Percentiles rank a stretch among this genome's conserved stretches.
phyloP scores from a whole-genome alignment of 1,284 basidiomycete species.

The Ustilago curta region DNA sequence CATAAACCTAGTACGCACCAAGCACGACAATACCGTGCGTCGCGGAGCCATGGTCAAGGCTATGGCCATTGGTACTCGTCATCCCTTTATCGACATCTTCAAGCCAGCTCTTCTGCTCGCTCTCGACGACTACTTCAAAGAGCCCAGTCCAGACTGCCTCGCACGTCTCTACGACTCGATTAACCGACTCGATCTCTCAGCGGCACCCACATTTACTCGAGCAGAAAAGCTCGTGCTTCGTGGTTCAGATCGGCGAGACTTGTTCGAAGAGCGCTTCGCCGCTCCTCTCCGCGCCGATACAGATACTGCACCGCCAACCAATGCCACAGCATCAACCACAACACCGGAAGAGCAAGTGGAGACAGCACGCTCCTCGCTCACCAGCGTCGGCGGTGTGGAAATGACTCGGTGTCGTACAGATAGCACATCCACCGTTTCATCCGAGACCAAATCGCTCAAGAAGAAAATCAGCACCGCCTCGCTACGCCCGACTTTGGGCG shows the following conservation, averaged over 20 bases:
- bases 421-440: slow-evolving; percentile 43
- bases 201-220: slow-evolving; percentile 80
- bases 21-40: slow-evolving; percentile 87
- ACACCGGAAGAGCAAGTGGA: slow-evolving; percentile 17
- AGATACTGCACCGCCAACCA: background rate
- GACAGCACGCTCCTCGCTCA: slow-evolving; percentile 18
- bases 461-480: slow-evolving; percentile 47
- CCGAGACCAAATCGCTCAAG: slow-evolving; percentile 43
- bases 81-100: slow-evolving; percentile 97
- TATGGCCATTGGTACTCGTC: slow-evolving; percentile 91
- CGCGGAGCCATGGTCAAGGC: slow-evolving; percentile 95
- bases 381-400: slow-evolving; percentile 6
- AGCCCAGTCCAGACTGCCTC: slow-evolving; percentile 87
- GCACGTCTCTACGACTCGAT: slow-evolving; percentile 89
- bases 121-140: slow-evolving; percentile 91
- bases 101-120: slow-evolving; percentile 96
- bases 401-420: slow-evolving; percentile 32
- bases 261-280: slow-evolving; percentile 80
- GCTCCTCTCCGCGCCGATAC: slow-evolving; percentile 17
- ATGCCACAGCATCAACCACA: background rate
- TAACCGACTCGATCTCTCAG: slow-evolving; percentile 88
- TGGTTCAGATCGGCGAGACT: slow-evolving; percentile 82
- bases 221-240: slow-evolving; percentile 90
- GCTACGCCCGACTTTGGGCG: slow-evolving; percentile 32
- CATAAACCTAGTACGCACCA: slow-evolving; percentile 92